These are phyloP conservation scores for Blastobotrys petasosporus DNA, from an alignment of 1,139 yeast species.

Conservation along the genomic window DNA sequence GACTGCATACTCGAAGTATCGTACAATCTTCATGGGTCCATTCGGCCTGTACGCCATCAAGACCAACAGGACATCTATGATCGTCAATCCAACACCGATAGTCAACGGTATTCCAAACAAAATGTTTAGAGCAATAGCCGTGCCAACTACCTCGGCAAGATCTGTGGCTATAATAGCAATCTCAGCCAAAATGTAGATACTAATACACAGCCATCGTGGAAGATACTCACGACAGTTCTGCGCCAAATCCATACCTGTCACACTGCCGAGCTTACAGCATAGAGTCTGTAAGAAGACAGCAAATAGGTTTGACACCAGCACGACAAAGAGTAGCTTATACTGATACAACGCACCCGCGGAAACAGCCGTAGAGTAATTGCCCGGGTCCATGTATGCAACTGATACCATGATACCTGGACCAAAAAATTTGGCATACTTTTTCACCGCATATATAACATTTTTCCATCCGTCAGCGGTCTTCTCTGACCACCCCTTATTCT, in stretches of 20 bases:
- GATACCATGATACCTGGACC: conserved; percentile 96
- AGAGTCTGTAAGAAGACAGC: conserved; percentile 82
- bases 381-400: conserved; percentile 97
- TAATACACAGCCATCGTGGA: conserved; percentile 53
- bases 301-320: conserved; percentile 74
- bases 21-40: conserved; percentile 69
- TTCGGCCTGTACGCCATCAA: conserved; percentile 85
- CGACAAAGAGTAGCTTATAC: conserved; percentile 73
- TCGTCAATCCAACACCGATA: conserved; percentile 75
- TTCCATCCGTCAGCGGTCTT: background rate
- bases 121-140: conserved; percentile 84
- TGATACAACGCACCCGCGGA: conserved; percentile 88
- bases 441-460: conserved; percentile 10
- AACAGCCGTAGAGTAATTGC: conserved; percentile 92
- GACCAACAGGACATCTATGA: conserved; percentile 77
- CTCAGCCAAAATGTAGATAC: conserved; percentile 71
- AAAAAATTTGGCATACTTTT: conserved; percentile 58
- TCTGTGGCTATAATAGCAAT: conserved; percentile 89
- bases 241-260: conserved; percentile 86
- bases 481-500: too few species aligned
- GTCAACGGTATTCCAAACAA: conserved; percentile 70
- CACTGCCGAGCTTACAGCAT: conserved; percentile 81
- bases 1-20: conserved; percentile 80
- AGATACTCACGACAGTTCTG: conserved; percentile 76
- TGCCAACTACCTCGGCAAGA: conserved; percentile 89